Evolutionary conservation across 1,139 yeast species (phyloP).

Genomic region (Hansenula sp.): DNA sequence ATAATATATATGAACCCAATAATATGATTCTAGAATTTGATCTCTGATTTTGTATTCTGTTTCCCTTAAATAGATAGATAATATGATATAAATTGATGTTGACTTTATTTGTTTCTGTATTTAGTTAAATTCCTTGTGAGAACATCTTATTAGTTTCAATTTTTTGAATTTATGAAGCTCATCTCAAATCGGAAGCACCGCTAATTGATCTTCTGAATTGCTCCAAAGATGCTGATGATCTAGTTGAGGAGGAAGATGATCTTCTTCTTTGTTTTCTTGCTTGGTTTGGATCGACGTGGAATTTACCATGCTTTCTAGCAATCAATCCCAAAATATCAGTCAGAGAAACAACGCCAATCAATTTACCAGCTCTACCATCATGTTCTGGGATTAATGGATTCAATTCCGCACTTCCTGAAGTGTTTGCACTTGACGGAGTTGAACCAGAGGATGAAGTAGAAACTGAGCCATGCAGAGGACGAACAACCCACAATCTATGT

Average conservation of each 20-base stretch:
- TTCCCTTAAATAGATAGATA: background rate
- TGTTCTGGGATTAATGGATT: slow-evolving; percentile 29
- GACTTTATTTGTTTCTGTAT: too few species aligned
- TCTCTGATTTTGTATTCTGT: background rate
- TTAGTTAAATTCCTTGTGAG: too few species aligned
- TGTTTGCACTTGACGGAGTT: slow-evolving; percentile 13
- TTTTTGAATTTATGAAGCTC: background rate
- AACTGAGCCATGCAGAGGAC: slow-evolving; percentile 32
- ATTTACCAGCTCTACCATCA: slow-evolving; percentile 62
- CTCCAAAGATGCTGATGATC: slow-evolving; percentile 22
- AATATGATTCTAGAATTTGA: too few species aligned
- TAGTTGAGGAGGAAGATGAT: slow-evolving; percentile 21
- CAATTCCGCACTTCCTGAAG: slow-evolving; percentile 19
- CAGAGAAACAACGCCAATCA: slow-evolving; percentile 85
- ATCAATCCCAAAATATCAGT: slow-evolving; percentile 83
- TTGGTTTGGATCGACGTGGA: slow-evolving; percentile 66
- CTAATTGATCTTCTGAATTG: slow-evolving; percentile 26
- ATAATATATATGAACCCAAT: too few species aligned
- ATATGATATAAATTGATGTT: background rate
- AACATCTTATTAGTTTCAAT: too few species aligned
- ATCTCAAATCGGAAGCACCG: slow-evolving; percentile 23
- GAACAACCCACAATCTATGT: slow-evolving; percentile 92
- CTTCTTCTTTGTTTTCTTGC: slow-evolving; percentile 89
- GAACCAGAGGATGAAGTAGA: slow-evolving; percentile 10
- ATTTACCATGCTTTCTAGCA: slow-evolving; percentile 64